Conservation (phyloP, 2,329 filamentous ascomycete genomes). For the Fusarium coffeatum region DNA sequence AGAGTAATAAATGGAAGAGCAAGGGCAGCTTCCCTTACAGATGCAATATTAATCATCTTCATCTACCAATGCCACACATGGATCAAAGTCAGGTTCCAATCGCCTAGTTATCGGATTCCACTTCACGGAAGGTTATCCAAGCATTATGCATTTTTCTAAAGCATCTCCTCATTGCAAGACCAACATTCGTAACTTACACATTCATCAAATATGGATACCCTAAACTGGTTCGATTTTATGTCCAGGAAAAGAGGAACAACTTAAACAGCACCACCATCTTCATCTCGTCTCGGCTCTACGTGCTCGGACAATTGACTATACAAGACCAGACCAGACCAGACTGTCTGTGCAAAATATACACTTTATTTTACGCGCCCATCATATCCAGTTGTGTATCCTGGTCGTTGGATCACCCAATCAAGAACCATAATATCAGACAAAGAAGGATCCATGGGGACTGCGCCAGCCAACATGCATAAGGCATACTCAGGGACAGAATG, state of each 20-base stretch:
- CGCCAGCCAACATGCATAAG: not conserved
- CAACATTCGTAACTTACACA: not conserved
- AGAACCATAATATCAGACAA: not conserved
- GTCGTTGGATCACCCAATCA: not conserved
- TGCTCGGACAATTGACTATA: not conserved
- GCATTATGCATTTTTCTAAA: not conserved
- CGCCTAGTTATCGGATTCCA: not conserved
- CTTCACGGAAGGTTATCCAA: not conserved
- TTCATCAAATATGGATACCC: not conserved
- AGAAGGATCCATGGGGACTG: not conserved
- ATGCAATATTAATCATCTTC: no score
- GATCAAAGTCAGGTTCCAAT: not conserved
- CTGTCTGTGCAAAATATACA: not conserved
- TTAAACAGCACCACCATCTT: not conserved
- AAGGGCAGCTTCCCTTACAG: not conserved
- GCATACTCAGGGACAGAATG: not conserved
- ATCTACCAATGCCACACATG: not conserved
- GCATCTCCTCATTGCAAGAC: not conserved
- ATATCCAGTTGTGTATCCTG: not conserved
- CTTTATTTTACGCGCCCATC: not conserved
- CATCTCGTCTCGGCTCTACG: no score
- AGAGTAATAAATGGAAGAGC: not conserved
- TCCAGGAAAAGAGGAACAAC: not conserved
- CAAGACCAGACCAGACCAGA: not conserved
- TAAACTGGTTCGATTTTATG: not conserved